Base-by-base conservation (phyloP, 2,329 filamentous ascomycete species). In the Aspergillus hiratsukae region DNA sequence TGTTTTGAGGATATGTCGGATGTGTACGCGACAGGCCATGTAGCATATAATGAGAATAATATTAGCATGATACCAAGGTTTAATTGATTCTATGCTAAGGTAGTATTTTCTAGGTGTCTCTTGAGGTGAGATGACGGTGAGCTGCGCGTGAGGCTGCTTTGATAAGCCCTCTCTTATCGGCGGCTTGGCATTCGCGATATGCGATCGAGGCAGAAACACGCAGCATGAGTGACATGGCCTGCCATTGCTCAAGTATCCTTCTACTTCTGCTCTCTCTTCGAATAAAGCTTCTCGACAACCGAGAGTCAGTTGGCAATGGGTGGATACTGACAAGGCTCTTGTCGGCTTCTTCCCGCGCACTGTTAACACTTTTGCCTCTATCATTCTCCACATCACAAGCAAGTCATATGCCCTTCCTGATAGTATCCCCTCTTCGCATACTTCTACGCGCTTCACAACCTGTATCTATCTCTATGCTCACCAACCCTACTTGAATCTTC, bases 1-100 rank as follows among this genome's bases (percentile, higher is more conserved):
- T 62, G 60, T 63, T 37, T 25, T 31, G 17, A 46, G 21, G 43
- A 46, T 21, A 25, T 14, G 19, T 21, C 43, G 23, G 11, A 27
- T 14, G 23, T 46, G 41, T 45, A 40, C 37, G 54, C 48, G 49
- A 48, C 57, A 61, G 62, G 57, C 60, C 59, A 67, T 68, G 64
- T 66, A 67, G 61, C 61, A 67, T 65, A 61, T 64, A 64, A 67
- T 58, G 61, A 64, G 61, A 66, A 53, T 58, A 46, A 23, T 66
- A 67, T 66, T 67, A 64, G 55, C 51, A 66, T 58, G 63, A 67
- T 68, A 66, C 62, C 61, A 59, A 60, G 49, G 53, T 62, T 51
- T 17, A 28, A n/a, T 29, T 10, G 17, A 8, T 17, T 17, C 31
- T 2, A 37, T 37, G 14, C 31, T 37, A 35, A 17, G 31, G 31